Percentiles rank a stretch among this genome's conserved stretches.
These are phyloP conservation scores for Chimonanthus salicifolius DNA, from an alignment of 164 flowering plant genomes.

Conservation along the genomic window DNA sequence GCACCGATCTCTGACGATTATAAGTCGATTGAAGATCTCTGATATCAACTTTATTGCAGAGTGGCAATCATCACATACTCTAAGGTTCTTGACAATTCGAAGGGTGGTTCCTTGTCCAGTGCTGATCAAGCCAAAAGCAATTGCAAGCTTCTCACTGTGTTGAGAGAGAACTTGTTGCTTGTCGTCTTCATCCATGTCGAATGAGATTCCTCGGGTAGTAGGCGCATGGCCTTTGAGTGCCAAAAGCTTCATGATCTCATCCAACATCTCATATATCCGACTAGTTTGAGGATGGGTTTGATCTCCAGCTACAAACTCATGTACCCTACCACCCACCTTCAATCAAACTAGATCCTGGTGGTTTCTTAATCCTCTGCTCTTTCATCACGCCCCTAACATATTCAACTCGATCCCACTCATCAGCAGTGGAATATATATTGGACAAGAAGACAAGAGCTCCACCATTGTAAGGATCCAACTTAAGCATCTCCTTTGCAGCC, in stretches of 20 bases:
- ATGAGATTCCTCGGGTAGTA: conserved; percentile 11
- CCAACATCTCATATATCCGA: conserved; percentile 20
- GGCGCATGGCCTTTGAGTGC: conserved; percentile 18
- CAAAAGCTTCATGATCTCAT: conserved; percentile 20
- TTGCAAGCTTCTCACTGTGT: conserved; percentile 27
- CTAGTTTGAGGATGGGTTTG: conserved; percentile 13
- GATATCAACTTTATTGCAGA: conserved; percentile 26
- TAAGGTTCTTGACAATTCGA: conserved; percentile 24
- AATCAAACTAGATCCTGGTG: conserved; percentile 24
- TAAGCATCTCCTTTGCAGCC: conserved; percentile 26
- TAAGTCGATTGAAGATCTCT: conserved; percentile 20
- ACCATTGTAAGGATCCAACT: conserved; percentile 21
- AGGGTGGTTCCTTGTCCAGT: conserved; percentile 16
- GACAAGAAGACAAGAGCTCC: conserved; percentile 28
- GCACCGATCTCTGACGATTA: conserved; percentile 21
- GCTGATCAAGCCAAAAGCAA: conserved; percentile 29
- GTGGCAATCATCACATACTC: conserved; percentile 28
- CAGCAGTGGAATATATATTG: conserved; percentile 23
- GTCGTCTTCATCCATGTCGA: conserved; percentile 25
- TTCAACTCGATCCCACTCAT: conserved; percentile 17
- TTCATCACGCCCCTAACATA: conserved; percentile 24
- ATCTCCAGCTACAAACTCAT: conserved; percentile 27
- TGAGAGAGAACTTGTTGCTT: conserved; percentile 18
- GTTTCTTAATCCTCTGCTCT: conserved; percentile 21
- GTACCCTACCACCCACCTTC: conserved; percentile 24